A percentile compares a stretch with the other conserved stretches of the same genome.
Conservation (phyloP, 257 asterid genomes). For the Solanum lycopersicoides region DNA sequence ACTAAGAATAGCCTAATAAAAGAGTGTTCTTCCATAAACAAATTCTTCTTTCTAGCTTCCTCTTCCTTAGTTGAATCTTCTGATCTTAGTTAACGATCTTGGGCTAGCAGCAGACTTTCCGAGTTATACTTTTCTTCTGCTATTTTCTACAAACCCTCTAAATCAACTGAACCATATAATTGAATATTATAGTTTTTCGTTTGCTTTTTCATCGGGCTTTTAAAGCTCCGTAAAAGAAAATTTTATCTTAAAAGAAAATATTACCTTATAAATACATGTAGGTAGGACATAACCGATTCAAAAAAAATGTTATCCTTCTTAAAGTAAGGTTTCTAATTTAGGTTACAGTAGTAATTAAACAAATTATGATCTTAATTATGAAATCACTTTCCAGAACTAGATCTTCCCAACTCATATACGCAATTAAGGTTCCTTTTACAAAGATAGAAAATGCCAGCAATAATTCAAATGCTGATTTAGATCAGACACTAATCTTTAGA, state of each 20-base stretch:
- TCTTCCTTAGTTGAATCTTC: no score
- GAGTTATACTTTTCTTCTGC: no score
- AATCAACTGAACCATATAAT: neutral
- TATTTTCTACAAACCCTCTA: no score
- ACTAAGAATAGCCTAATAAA: no score
- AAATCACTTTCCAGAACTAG: neutral
- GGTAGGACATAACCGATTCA: neutral
- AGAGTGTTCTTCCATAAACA: no score
- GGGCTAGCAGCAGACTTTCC: no score
- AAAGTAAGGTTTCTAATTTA: neutral
- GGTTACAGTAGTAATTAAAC: neutral
- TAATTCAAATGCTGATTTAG: neutral
- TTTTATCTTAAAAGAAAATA: neutral
- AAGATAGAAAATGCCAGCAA: neutral
- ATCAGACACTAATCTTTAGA: neutral
- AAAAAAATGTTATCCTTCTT: neutral
- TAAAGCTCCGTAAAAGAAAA: neutral
- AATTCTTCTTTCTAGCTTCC: no score
- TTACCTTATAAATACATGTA: neutral
- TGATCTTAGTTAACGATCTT: no score
- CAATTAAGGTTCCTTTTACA: neutral
- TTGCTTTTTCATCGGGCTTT: neutral
- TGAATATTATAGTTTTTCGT: no score
- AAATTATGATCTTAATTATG: neutral
- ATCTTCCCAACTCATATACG: neutral